Conservation (phyloP, 768 basidiomycete genomes). For the Rhodotorula kratochvilovae region DNA sequence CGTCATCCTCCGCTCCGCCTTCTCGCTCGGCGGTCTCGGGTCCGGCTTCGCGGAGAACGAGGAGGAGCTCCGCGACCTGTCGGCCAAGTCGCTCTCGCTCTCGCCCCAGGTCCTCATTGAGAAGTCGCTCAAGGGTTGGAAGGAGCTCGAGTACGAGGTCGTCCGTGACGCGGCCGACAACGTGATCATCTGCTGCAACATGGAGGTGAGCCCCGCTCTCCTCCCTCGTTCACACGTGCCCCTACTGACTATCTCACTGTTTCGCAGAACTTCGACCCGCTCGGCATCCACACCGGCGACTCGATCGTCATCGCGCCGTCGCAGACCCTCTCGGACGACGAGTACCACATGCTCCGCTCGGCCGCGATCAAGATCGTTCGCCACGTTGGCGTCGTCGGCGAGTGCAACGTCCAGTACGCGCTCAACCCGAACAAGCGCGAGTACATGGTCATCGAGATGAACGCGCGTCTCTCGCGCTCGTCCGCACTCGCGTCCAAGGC, state of each 20-base stretch:
- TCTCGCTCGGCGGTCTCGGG: conserved; percentile 95
- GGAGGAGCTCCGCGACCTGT: conserved; percentile 87
- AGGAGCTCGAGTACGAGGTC: conserved; percentile 98
- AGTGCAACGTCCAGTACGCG: conserved; percentile 98
- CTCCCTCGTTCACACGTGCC: background rate
- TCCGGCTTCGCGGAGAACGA: conserved; percentile 95
- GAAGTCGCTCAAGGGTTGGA: conserved; percentile 99
- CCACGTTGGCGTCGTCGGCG: conserved; percentile 67
- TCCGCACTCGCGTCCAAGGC: conserved; percentile 97
- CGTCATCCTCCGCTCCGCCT: conserved; percentile 92
- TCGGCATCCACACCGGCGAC: conserved; percentile 97
- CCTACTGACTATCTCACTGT: background rate
- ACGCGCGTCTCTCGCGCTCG: conserved; percentile 43
- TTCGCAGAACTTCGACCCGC: conserved; percentile 88
- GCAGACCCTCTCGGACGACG: conserved; percentile 85
- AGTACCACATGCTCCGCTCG: conserved; percentile 97
- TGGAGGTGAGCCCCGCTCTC: conserved; percentile 53
- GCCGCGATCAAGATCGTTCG: conserved; percentile 94
- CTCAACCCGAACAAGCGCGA: conserved; percentile 86
- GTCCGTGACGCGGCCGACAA: conserved; percentile 95
- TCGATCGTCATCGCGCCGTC: conserved; percentile 99
- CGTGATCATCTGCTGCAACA: conserved; percentile 98
- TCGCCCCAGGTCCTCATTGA: conserved; percentile 96
- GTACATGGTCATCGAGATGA: conserved; percentile 86
- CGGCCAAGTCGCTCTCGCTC: conserved; percentile 82